Conservation (phyloP, 768 basidiomycete species). For the Tylopilus rubrobrunneus region DNA sequence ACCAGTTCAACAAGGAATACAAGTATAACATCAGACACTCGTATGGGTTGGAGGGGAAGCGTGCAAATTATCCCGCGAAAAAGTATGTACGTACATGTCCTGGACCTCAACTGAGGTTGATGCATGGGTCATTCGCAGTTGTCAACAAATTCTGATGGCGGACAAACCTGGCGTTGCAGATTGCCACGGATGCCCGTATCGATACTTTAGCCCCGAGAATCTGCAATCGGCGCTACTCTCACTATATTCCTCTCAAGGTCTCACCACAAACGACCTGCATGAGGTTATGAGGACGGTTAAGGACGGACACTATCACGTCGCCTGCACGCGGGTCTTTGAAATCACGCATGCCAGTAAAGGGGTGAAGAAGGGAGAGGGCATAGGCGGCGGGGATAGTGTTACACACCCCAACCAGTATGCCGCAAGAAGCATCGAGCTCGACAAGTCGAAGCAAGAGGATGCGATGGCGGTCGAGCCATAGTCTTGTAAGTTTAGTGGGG, state of each 20-base stretch:
- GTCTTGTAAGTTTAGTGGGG: too few relatives aligned
- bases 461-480: constrained; percentile 40
- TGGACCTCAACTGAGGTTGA: neutral
- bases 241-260: constrained; percentile 59
- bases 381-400: constrained; percentile 82
- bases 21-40: constrained; percentile 96
- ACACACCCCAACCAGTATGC: constrained; percentile 94
- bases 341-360: constrained; percentile 72
- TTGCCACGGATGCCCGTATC: constrained; percentile 89
- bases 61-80: constrained; percentile 91
- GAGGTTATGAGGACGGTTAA: constrained; percentile 84
- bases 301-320: constrained; percentile 83
- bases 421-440: constrained; percentile 66
- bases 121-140: constrained; percentile 46
- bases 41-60: constrained; percentile 90
- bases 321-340: constrained; percentile 96
- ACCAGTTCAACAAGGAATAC: constrained; percentile 97
- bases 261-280: constrained; percentile 64
- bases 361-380: constrained; percentile 85
- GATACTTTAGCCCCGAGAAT: constrained; percentile 82
- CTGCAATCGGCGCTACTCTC: constrained; percentile 73
- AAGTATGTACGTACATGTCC: constrained; percentile 45
- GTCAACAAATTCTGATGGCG: constrained; percentile 76
- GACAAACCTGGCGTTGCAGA: constrained; percentile 66
- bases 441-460: constrained; percentile 41